A percentile compares a stretch with the other conserved stretches of the same genome.
phyloP scores from a whole-genome alignment of 2,329 filamentous ascomycete species.

The Phoma sp. region DNA sequence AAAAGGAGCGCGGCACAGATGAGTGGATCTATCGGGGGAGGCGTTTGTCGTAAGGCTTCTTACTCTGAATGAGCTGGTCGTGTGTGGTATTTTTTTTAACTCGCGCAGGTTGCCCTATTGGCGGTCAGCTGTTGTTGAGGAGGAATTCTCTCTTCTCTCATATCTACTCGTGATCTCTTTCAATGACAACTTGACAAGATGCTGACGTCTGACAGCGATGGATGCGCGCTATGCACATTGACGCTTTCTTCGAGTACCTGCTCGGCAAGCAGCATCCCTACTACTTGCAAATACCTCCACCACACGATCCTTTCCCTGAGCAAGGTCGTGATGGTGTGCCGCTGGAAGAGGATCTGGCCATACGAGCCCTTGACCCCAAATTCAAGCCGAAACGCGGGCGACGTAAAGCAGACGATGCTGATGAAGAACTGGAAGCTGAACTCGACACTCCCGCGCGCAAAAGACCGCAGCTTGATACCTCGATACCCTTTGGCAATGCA shows the following conservation, averaged over 20 bases:
- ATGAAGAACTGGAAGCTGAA: conserved; percentile 62
- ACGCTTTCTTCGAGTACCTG: conserved; percentile 93
- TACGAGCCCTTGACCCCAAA: conserved; percentile 83
- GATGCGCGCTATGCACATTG: conserved; percentile 96
- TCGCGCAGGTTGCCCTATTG: background rate
- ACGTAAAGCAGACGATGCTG: conserved; percentile 66
- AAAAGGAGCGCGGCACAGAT: background rate
- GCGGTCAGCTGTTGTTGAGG: background rate
- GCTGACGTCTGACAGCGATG: conserved; percentile 68
- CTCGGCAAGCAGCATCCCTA: conserved; percentile 80
- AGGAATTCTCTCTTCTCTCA: background rate
- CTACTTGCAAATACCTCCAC: conserved; percentile 76
- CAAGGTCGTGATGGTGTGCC: conserved; percentile 80
- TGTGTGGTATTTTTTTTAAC: background rate
- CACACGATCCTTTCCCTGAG: conserved; percentile 68
- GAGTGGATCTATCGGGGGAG: background rate
- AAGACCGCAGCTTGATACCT: conserved; percentile 67
- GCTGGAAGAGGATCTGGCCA: conserved; percentile 85
- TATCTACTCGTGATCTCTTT: background rate
- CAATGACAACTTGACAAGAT: background rate
- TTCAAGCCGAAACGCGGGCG: conserved; percentile 68
- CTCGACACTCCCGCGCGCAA: conserved; percentile 57
- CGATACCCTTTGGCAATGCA: conserved; percentile 49
- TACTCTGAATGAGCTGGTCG: background rate
- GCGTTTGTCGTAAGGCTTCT: background rate